Conservation (phyloP, 2,329 filamentous ascomycete species). For the Colletotrichum tofieldiae region DNA sequence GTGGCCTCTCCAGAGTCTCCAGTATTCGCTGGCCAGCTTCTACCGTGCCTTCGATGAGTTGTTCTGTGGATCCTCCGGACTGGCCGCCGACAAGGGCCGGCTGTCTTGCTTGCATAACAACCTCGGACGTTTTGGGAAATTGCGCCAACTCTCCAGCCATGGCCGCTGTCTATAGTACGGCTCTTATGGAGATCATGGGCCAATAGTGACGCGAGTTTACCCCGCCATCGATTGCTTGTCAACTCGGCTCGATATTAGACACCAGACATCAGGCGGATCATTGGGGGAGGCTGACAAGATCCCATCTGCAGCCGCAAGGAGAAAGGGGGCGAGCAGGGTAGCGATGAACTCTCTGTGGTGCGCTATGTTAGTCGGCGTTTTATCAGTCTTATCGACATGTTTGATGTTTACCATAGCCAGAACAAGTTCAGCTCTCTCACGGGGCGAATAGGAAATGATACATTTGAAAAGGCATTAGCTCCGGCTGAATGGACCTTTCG, state of each 20-base stretch:
- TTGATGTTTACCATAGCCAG: conserved; percentile 45
- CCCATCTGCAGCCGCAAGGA: conserved; percentile 32
- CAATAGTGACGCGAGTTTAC: conserved; percentile 52
- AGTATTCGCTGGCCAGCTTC: conserved; percentile 40
- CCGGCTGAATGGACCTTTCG: conserved; percentile 5
- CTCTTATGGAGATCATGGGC: conserved; percentile 54
- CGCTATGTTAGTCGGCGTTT: conserved; percentile 38
- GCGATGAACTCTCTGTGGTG: conserved; percentile 33
- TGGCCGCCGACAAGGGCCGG: conserved; percentile 49
- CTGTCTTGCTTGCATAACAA: conserved; percentile 60
- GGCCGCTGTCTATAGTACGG: conserved; percentile 54
- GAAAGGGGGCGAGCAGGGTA: conserved; percentile 31
- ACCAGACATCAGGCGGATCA: conserved; percentile 25
- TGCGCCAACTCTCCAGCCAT: conserved; percentile 56
- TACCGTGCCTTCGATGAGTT: conserved; percentile 57
- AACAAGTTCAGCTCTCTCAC: conserved; percentile 12
- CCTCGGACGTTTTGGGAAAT: conserved; percentile 61
- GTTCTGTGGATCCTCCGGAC: conserved; percentile 57
- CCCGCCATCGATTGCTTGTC: conserved; percentile 42
- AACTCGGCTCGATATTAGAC: conserved; percentile 35
- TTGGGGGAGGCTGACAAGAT: conserved; percentile 42
- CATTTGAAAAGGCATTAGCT: conserved; percentile 15
- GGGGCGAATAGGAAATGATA: conserved; percentile 24
- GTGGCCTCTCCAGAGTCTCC: conserved; percentile 33
- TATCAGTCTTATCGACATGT: conserved; percentile 44